Evolutionary conservation across 2,329 filamentous ascomycete genomes (phyloP).

Genomic region (Paecilomyces sp.): DNA sequence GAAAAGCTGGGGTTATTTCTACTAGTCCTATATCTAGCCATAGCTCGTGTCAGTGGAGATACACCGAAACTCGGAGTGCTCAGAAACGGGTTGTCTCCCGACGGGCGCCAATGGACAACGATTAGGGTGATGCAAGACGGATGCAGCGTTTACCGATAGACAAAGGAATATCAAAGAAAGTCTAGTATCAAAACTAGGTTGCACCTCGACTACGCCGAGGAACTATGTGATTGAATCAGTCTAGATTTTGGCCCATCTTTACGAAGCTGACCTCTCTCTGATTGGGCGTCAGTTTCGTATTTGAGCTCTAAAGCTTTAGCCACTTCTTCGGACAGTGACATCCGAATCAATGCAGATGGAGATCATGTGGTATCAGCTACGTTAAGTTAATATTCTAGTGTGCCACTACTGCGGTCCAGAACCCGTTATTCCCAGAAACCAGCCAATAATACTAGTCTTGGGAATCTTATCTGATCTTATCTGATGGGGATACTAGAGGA

Average conservation of each 20-base stretch:
- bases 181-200: too few relatives aligned
- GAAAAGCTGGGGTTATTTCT: too few relatives aligned
- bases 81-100: neutral
- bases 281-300: neutral
- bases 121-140: neutral
- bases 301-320: neutral
- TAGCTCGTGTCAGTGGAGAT: too few relatives aligned
- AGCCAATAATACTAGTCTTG: constrained; percentile 1
- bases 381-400: neutral
- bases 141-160: neutral
- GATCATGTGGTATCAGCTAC: neutral
- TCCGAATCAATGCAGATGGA: neutral
- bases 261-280: neutral
- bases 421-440: neutral
- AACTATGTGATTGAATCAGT: too few relatives aligned
- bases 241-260: neutral
- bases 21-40: too few relatives aligned
- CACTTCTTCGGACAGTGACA: neutral
- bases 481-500: constrained; percentile 4
- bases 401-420: neutral
- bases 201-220: too few relatives aligned
- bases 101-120: neutral
- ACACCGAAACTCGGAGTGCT: neutral
- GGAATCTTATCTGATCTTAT: constrained; percentile 15
- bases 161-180: neutral